Percentiles rank a stretch among this genome's conserved stretches.
These are phyloP conservation scores for Pyricularia pennisetigena DNA, from an alignment of 2,329 filamentous ascomycete species.

Conservation along the genomic window DNA sequence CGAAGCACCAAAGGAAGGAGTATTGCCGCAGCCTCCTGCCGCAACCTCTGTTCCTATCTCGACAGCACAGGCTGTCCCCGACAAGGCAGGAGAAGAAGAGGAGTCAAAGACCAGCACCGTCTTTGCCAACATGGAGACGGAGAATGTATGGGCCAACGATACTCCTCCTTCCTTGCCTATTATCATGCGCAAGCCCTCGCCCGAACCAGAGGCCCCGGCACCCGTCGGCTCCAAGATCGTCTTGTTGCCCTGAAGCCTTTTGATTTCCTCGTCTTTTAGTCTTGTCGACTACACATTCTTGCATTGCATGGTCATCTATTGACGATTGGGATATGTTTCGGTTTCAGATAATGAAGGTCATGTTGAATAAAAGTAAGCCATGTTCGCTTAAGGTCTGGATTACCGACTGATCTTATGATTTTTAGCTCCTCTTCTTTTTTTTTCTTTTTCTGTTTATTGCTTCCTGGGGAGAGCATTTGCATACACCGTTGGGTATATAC, in stretches of 20 bases:
- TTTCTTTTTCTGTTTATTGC: too few species aligned
- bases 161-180: background rate
- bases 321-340: background rate
- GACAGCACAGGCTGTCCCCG: background rate
- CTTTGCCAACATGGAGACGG: conserved; percentile 3
- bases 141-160: conserved; percentile 4
- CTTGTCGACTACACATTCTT: background rate
- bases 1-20: background rate
- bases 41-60: background rate
- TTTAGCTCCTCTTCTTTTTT: background rate
- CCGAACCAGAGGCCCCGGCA: background rate
- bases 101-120: background rate
- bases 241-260: conserved; percentile 6
- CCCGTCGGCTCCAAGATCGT: conserved; percentile 8
- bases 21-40: background rate
- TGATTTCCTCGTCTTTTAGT: background rate
- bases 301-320: background rate
- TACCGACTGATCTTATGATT: background rate
- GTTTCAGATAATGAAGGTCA: background rate
- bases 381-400: background rate
- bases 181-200: background rate
- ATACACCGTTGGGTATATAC: background rate
- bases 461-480: background rate
- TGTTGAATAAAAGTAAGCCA: background rate
- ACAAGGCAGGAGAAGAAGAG: background rate